Base-by-base conservation (phyloP, 208 protist species). In the Phytomonas francai region DNA sequence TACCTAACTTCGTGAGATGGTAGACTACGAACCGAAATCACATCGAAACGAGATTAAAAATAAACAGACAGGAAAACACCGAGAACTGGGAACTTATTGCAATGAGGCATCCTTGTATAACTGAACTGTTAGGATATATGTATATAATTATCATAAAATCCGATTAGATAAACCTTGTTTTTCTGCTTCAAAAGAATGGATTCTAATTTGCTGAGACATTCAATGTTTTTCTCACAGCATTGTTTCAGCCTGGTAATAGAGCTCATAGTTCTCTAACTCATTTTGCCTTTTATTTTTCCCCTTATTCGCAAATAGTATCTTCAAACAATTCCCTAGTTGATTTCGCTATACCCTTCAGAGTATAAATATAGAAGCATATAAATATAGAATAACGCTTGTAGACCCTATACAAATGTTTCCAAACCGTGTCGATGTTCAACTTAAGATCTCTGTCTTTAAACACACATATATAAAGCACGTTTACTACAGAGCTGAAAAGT, bases 381-480 rank as follows among this genome's bases (percentile, higher is more conserved):
- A 54, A 54, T 54, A 54, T 54, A 54, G 45, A 54, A 54, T 3
- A 22, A 54, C 5, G 45, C 19, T 22, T 54, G 1, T 7, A 54
- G 25, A 54, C 19, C 22, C 2, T 22, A 54, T 25, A 25, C 11
- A 25, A 54, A 54, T 54, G 11, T 22, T 25, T 25, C 8, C 1
- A 54, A 7, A 54, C 6, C 19, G 19, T 22, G 19, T 54, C 25
- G 45, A 54, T 25, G 34, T 78, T 87, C 29, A 71, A 68, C 16
- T 84, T 92, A 2, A 83, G 82, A 68, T 94, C 88, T 62, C 87
- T 92, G 62, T 85, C 90, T 59, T 90, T 73, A 56, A 85, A 92
- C 62, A 78, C 67, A 65, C 92, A 80, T 3, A 95, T 73, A 57
- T 91, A 78, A 66, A 78, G 75, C 76, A 25, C 45, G 25, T 25